Evolutionary conservation across 768 basidiomycete genomes (phyloP).

Genomic region (Podaxis pistillaris): DNA sequence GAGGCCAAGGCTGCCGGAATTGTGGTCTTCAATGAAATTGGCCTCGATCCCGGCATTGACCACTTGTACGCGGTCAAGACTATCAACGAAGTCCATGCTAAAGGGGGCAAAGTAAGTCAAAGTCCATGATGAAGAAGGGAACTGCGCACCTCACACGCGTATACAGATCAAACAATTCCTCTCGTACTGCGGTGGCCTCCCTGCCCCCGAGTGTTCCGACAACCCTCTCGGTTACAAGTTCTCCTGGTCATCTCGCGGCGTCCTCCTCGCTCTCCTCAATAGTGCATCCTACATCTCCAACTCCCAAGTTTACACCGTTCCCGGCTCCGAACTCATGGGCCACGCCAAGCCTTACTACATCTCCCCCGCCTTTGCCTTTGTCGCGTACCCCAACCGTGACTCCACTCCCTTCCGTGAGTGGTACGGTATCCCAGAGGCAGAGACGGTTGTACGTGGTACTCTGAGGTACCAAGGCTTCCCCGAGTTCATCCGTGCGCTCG

Average conservation of each 20-base stretch:
- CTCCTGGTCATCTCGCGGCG: constrained; percentile 97
- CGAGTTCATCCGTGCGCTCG: constrained; percentile 85
- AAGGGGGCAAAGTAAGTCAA: constrained; percentile 83
- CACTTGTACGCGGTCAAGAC: constrained; percentile 94
- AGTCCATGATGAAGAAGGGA: neutral
- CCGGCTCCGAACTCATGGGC: constrained; percentile 84
- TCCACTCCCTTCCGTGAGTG: constrained; percentile 87
- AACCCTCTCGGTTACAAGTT: constrained; percentile 99
- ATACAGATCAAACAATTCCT: constrained; percentile 82
- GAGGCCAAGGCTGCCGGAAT: constrained; percentile 86
- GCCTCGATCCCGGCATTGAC: constrained; percentile 94
- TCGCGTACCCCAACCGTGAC: constrained; percentile 96
- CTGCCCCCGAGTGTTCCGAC: constrained; percentile 84
- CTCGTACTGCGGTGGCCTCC: constrained; percentile 95
- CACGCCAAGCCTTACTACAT: constrained; percentile 93
- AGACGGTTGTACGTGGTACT: constrained; percentile 91
- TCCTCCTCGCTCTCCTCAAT: constrained; percentile 93
- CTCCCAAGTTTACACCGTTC: constrained; percentile 62
- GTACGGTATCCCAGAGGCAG: constrained; percentile 91
- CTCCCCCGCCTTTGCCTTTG: constrained; percentile 92
- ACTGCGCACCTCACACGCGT: neutral
- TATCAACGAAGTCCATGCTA: constrained; percentile 89
- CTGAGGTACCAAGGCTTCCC: constrained; percentile 97
- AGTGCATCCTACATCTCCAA: constrained; percentile 75
- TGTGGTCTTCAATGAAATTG: constrained; percentile 96